A percentile compares a stretch with the other conserved stretches of the same genome.
These are phyloP conservation scores for Stylonectria norvegica DNA, from an alignment of 2,329 filamentous ascomycete genomes.

Conservation along the genomic window DNA sequence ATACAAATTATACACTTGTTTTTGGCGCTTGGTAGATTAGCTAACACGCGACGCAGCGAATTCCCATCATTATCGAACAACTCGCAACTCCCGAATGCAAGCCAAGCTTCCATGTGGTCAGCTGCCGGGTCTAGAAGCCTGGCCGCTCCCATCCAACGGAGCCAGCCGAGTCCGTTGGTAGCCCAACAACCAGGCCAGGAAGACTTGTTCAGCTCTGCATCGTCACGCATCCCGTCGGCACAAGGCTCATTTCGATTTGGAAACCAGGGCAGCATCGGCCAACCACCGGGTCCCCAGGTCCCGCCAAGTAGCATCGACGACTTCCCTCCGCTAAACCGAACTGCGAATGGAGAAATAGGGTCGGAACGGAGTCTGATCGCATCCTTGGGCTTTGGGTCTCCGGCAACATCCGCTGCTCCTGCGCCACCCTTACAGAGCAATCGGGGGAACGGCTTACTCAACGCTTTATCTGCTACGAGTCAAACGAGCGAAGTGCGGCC, in stretches of 20 bases:
- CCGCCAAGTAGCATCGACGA: slow-evolving; percentile 54
- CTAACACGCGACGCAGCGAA: slow-evolving; percentile 47
- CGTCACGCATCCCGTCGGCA: slow-evolving; percentile 35
- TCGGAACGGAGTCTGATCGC: slow-evolving; percentile 56
- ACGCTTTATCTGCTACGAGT: slow-evolving; percentile 59
- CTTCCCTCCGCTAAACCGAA: slow-evolving; percentile 59
- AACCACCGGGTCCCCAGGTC: slow-evolving; percentile 43
- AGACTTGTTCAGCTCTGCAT: slow-evolving; percentile 42
- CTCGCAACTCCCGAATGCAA: slow-evolving; percentile 49
- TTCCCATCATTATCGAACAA: slow-evolving; percentile 65
- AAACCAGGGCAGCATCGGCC: slow-evolving; percentile 40
- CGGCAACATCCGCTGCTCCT: slow-evolving; percentile 39
- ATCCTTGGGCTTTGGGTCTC: slow-evolving; percentile 51
- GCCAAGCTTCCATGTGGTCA: slow-evolving; percentile 54
- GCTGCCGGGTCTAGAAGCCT: slow-evolving; percentile 47
- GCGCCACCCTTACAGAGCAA: slow-evolving; percentile 36
- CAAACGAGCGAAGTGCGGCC: slow-evolving; percentile 49
- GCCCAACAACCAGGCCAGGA: slow-evolving; percentile 52
- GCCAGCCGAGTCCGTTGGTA: slow-evolving; percentile 47
- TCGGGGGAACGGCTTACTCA: slow-evolving; percentile 60
- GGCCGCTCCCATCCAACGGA: slow-evolving; percentile 48
- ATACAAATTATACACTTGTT: neutral
- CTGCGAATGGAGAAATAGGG: slow-evolving; percentile 55
- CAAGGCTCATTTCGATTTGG: slow-evolving; percentile 55
- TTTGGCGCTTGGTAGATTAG: neutral